Base-by-base conservation (phyloP, 1,284 basidiomycete genomes). In the Gymnopus androsaceus region DNA sequence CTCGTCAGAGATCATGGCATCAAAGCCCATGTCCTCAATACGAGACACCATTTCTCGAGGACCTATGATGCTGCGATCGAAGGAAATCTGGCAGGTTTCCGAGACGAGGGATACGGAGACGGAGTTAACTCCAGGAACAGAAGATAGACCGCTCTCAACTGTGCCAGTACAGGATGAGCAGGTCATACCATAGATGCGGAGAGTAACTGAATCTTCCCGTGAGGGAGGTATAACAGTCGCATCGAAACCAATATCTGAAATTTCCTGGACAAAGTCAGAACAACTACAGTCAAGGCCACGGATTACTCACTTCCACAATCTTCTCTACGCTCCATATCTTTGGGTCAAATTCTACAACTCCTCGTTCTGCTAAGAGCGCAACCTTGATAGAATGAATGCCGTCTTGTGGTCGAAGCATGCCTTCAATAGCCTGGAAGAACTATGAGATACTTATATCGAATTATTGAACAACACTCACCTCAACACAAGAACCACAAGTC, bases 171-270 rank as follows among this genome's bases (percentile, higher is more conserved):
- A 95, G 1, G 92, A 82, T 6, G 88, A 85, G 65, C 90, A 95
- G 21, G 90, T 94, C 93, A 97, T 95, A 63, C 94, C 95, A 67
- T 89, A 95, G 64, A 97, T 82, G 30, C 85, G 84, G 27, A 97
- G 79, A 9, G 82, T 85, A 48, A 92, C 79, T 1, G 77, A 78
- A 64, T 94, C 89, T 8, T 82, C 75, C 25, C 82, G 79, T 38
- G 78, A 69, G 3, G 82, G 76, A 0, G 86, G 85, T 47, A 94
- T 85, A 56, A 85, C 74, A 0, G 87, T 82, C 0, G 94, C 92
- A 69, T 95, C 94, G 67, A 97, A 97, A 14, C 94, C 94, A 50
- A 95, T 90, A 72, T 96, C 94, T 15, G 87, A 88, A 60, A 96
- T 93, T 81, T 94, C 93, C 85, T 94, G 2, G 53, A 44, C 21